Conservation (phyloP, 163 green algal genomes). For the Scenedesmus sp. region DNA sequence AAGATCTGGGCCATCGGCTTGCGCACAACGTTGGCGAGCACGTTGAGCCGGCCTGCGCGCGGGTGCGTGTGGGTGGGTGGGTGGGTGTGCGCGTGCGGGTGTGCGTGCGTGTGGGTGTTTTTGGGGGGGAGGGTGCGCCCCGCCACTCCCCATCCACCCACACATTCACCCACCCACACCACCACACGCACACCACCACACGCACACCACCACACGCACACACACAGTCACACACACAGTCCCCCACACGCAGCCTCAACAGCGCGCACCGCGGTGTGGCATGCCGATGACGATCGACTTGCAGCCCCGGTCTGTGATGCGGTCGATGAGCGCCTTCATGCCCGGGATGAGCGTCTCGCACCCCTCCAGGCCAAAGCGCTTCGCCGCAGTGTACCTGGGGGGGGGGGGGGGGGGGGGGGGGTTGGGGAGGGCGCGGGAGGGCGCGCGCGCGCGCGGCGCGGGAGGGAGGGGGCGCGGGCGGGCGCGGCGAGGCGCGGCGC, state of each 20-base stretch:
- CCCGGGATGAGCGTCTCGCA: slow-evolving; percentile 97
- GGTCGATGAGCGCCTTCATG: slow-evolving; percentile 98
- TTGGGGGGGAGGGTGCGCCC: no score
- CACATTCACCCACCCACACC: no score
- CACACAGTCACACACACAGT: no score
- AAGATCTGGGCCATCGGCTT: slow-evolving; percentile 99
- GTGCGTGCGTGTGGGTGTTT: no score
- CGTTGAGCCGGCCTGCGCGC: slow-evolving; percentile 90
- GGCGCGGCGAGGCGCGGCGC: no score
- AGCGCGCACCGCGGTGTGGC: slow-evolving; percentile 87
- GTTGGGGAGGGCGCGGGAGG: not conserved
- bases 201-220: no score
- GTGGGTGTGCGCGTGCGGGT: no score
- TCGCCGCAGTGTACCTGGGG: slow-evolving; percentile 87
- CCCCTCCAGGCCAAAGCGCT: slow-evolving; percentile 98
- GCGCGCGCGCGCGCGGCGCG: slow-evolving; percentile 50
- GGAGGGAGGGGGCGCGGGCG: slow-evolving; percentile 57
- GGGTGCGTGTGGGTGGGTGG: no score
- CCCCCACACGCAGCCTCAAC: no score
- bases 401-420: not conserved
- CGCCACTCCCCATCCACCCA: no score
- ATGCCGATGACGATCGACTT: slow-evolving; percentile 95
- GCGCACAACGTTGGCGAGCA: slow-evolving; percentile 98
- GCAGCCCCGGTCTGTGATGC: slow-evolving; percentile 85
- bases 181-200: no score